These are phyloP conservation scores for Solanum chiquidenum DNA, from an alignment of 257 asterid genomes.

Conservation along the genomic window DNA sequence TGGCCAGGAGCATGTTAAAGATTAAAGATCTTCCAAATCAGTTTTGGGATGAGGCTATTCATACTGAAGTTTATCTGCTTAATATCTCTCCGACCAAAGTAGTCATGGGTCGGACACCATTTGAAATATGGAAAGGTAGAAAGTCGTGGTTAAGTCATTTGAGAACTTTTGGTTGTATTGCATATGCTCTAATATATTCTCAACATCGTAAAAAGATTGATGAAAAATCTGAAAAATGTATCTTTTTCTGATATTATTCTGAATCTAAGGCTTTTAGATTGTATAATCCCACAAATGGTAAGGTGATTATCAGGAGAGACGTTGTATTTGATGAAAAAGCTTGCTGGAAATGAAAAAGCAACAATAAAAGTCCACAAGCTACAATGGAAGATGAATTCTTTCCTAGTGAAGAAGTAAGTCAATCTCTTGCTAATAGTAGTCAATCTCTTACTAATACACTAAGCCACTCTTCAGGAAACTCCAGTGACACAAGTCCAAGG, in stretches of 20 bases:
- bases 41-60: not conserved
- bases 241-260: no score
- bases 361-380: not conserved
- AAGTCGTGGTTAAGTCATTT: not conserved
- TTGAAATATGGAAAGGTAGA: not conserved
- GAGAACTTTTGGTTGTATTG: no score
- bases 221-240: no score
- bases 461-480: not conserved
- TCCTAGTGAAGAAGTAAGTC: not conserved
- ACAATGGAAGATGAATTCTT: not conserved
- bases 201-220: no score
- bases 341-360: not conserved
- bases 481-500: not conserved
- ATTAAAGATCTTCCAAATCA: not conserved
- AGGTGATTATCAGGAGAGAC: not conserved
- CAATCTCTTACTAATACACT: not conserved
- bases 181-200: no score
- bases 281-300: not conserved
- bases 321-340: not conserved
- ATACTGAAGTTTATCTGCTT: not conserved
- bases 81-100: not conserved
- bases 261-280: no score
- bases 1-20: not conserved
- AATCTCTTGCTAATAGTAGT: no score
- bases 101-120: not conserved